Conservation (phyloP, 139 green algal genomes). For the Picochlorum sp. region DNA sequence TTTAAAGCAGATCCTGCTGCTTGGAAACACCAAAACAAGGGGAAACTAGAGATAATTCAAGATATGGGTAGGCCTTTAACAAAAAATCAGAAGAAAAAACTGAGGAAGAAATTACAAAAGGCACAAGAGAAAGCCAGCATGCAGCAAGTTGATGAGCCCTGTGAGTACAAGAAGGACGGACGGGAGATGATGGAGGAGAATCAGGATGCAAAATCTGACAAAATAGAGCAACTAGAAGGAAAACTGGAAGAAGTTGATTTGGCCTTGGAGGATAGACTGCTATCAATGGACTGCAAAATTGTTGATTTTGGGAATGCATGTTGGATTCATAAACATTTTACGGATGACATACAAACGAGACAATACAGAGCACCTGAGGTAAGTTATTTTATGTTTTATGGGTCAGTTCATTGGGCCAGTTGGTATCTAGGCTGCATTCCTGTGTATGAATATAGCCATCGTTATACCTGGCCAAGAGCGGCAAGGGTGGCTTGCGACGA, state of each 20-base stretch:
- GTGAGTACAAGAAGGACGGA: neutral
- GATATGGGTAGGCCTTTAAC: slow-evolving; percentile 34
- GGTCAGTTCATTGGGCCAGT: slow-evolving; percentile 11
- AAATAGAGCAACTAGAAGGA: slow-evolving; percentile 40
- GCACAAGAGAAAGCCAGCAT: neutral
- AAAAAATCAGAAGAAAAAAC: slow-evolving; percentile 86
- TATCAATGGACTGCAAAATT: slow-evolving; percentile 61
- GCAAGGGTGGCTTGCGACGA: slow-evolving; percentile 27
- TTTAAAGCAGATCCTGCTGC: neutral
- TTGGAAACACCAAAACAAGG: slow-evolving; percentile 1
- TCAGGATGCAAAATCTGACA: slow-evolving; percentile 80
- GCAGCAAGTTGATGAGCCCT: neutral
- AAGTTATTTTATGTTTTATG: neutral
- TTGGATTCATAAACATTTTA: slow-evolving; percentile 97
- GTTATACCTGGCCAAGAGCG: slow-evolving; percentile 24
- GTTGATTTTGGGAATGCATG: slow-evolving; percentile 99
- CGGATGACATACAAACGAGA: slow-evolving; percentile 93
- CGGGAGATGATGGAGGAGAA: no score
- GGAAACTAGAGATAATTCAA: slow-evolving; percentile 17
- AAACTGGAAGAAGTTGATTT: neutral
- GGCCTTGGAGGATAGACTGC: slow-evolving; percentile 24
- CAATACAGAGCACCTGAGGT: slow-evolving; percentile 88
- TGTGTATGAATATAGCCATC: slow-evolving; percentile 18
- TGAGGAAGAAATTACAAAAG: slow-evolving; percentile 64
- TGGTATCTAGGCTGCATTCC: slow-evolving; percentile 30